Conservation (phyloP, 2,329 filamentous ascomycete species). For the Aspergillus sp. region DNA sequence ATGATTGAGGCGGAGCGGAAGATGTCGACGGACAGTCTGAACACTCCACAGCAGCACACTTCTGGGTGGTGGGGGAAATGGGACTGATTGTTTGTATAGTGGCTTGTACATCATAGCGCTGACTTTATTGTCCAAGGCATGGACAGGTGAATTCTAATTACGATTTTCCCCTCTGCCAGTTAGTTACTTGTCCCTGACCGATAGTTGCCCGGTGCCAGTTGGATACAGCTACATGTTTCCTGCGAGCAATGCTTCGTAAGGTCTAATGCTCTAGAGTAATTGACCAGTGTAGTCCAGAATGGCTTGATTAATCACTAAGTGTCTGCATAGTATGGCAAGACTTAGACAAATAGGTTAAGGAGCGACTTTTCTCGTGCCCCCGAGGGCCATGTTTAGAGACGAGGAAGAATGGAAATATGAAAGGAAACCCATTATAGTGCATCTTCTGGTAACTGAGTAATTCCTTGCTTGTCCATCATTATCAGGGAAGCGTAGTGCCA, state of each 20-base stretch:
- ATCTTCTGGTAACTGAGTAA: not conserved
- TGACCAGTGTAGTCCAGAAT: too few relatives aligned
- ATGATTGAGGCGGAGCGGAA: conserved; percentile 46
- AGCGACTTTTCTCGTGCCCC: conserved; percentile 17
- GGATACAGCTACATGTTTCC: not conserved
- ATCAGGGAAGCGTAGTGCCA: conserved; percentile 7
- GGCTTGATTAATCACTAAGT: not conserved
- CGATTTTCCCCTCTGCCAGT: not conserved
- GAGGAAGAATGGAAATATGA: conserved; percentile 7
- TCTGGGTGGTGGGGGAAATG: conserved; percentile 19
- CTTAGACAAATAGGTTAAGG: not conserved
- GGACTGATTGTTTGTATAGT: conserved; percentile 19
- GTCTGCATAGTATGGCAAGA: not conserved
- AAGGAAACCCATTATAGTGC: not conserved
- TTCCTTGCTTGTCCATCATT: conserved; percentile 2
- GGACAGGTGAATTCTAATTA: too few relatives aligned
- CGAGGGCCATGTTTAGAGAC: conserved; percentile 17
- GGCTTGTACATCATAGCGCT: not conserved
- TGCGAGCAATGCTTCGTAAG: not conserved
- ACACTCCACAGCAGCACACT: conserved; percentile 4
- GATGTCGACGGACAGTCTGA: conserved; percentile 17
- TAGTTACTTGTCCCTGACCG: too few relatives aligned
- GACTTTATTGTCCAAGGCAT: too few relatives aligned
- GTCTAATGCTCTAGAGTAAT: not conserved
- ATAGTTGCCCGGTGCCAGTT: too few relatives aligned